Evolutionary conservation across 78 protist genomes (phyloP), one percentile per base, ranked within the genome.

Genomic region (Dictyostelium citrinum): DNA sequence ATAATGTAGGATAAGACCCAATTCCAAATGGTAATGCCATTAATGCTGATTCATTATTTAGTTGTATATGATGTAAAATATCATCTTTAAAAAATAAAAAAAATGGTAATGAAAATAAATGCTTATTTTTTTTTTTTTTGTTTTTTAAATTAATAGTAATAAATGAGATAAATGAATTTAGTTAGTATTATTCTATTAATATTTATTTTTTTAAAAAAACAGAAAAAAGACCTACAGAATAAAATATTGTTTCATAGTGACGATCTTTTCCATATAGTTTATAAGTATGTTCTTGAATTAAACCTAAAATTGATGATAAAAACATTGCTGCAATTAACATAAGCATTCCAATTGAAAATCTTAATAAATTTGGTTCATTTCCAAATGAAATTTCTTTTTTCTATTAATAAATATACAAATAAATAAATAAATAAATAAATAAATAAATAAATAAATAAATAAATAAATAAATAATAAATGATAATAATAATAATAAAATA

Each of bases 311-410:
- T 1, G 96, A 79, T 39, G 90, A 79, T 39, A 91, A 14, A 51
- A 91, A 79, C 91, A 91, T 77, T 39, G 96, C 96, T n/a, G 78
- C 17, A 0, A 79, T 74, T n/a, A 91, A n/a, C 96, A 91, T 82
- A 24, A 55, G 20, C 14, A 91, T 83, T 37, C 96, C 96, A 55
- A 91, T 68, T 27, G 84, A 6, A 71, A 79, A 82, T 14, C 22
- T 60, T 27, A 70, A 46, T 14, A 60, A 20, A 49, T 71, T 45
- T 46, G 76, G n/a, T 33, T 68, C 85, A 41, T 61, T 51, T 49
- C n/a, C 90, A 41, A 79, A 20, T 24, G 79, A 24, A 39, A 67
- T 58, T 14, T 51, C 58, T 33, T 82, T 80, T 43, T 68, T 82
- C 95, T 81, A 20, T 81, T 9, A 14, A 22, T n/a, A 12, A 29